These are phyloP conservation scores for Lolium multiflorum DNA, from an alignment of 176 grass and related monocot genomes.

Conservation along the genomic window DNA sequence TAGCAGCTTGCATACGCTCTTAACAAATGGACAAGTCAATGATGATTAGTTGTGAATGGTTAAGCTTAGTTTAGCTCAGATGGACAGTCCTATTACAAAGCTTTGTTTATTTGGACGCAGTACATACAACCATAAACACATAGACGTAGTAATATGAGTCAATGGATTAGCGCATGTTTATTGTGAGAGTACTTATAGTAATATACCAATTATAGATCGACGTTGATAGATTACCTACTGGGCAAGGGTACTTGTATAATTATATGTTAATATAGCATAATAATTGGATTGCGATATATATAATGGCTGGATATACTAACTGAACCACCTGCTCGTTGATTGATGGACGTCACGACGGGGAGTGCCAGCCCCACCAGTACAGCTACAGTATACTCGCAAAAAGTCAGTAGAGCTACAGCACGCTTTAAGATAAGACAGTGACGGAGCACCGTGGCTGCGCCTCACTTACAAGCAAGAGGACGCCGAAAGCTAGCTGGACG, in stretches of 20 bases:
- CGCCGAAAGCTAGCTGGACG: not conserved
- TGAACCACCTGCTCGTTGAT: slow-evolving; percentile 7
- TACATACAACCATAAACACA: too few relatives aligned
- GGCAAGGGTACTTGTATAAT: too few relatives aligned
- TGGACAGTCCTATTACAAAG: not conserved
- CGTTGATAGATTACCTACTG: too few relatives aligned
- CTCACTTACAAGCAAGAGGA: slow-evolving; percentile 12
- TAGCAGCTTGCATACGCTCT: not conserved
- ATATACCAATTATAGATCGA: too few relatives aligned
- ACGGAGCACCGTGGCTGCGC: slow-evolving; percentile 15
- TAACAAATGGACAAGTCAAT: not conserved
- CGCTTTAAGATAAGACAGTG: not conserved
- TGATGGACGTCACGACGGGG: not conserved
- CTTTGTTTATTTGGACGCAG: not conserved
- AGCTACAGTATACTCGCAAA: not conserved
- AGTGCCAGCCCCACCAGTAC: slow-evolving; percentile 23
- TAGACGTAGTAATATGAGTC: too few relatives aligned
- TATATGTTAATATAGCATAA: too few relatives aligned
- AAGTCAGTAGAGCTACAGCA: too few relatives aligned
- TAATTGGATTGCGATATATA: too few relatives aligned
- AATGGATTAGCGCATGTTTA: too few relatives aligned
- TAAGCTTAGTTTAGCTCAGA: not conserved
- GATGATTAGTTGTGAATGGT: not conserved
- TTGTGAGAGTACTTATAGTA: too few relatives aligned
- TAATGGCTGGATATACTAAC: not conserved